Conservation (phyloP, 441 rosid genomes). For the Erysimum cheiri region DNA sequence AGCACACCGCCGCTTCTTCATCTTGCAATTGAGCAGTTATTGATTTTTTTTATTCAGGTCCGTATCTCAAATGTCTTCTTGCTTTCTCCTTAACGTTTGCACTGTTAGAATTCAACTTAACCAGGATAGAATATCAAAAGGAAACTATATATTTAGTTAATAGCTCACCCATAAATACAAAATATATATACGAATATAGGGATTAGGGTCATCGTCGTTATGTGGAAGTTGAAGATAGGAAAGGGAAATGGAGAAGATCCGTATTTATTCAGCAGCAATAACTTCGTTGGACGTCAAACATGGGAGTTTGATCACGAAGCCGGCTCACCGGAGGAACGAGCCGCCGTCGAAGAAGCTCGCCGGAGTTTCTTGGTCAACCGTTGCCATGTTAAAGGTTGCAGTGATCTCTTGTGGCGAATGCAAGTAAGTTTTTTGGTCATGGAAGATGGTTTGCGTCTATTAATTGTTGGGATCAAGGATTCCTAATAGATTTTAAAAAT, state of each 20-base stretch:
- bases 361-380: constrained; percentile 47
- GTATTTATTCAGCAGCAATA: constrained; percentile 58
- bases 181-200: too few relatives aligned
- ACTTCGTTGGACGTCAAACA: constrained; percentile 61
- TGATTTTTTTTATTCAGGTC: too few relatives aligned
- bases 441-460: too few relatives aligned
- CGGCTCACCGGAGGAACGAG: constrained; percentile 54
- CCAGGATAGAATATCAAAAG: too few relatives aligned
- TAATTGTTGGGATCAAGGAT: too few relatives aligned
- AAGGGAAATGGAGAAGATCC: constrained; percentile 49
- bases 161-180: too few relatives aligned
- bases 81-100: too few relatives aligned
- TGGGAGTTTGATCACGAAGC: constrained; percentile 64
- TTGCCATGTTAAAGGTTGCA: constrained; percentile 51
- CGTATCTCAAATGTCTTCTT: too few relatives aligned
- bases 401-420: constrained; percentile 65
- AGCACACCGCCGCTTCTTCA: too few relatives aligned
- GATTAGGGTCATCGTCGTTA: constrained; percentile 10
- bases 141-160: too few relatives aligned
- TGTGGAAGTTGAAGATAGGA: constrained; percentile 68
- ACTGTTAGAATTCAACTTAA: too few relatives aligned
- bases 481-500: not conserved
- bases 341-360: constrained; percentile 57
- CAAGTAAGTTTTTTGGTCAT: constrained; percentile 44
- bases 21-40: too few relatives aligned